Conservation (phyloP, 805 yeast species). For the Candida manassasensis region DNA sequence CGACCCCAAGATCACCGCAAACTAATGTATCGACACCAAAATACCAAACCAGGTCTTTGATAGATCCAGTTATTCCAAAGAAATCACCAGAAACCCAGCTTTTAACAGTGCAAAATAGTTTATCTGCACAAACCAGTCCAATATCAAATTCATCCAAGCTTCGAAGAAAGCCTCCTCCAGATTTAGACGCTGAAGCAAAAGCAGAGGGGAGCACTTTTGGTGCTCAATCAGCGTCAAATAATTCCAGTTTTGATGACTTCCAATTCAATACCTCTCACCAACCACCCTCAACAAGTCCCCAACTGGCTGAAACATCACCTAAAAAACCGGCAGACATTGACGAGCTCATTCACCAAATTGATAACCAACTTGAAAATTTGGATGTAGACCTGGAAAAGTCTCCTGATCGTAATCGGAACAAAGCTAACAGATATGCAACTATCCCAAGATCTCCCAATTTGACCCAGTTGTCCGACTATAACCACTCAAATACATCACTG, state of each 20-base stretch:
- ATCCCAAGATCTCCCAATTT: conserved; percentile 4
- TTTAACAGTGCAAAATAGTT: background rate
- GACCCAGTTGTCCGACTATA: background rate
- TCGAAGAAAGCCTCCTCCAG: conserved; percentile 7
- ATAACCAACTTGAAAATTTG: conserved; percentile 1
- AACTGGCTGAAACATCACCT: no score
- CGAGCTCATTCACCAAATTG: conserved; percentile 3
- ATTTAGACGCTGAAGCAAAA: background rate
- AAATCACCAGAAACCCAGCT: background rate
- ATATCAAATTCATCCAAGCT: background rate
- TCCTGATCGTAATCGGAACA: background rate
- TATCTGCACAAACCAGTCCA: background rate
- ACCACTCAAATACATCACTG: background rate
- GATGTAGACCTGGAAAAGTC: background rate
- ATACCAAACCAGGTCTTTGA: conserved; percentile 1
- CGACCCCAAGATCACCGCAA: background rate
- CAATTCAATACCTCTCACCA: conserved; percentile 1
- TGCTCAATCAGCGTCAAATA: background rate
- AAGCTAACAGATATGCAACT: background rate
- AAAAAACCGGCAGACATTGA: background rate
- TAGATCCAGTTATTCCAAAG: conserved; percentile 1
- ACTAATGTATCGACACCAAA: no score
- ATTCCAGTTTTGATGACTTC: conserved; percentile 2
- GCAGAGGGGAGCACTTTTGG: background rate
- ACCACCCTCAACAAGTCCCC: no score